Evolutionary conservation across 2,329 filamentous ascomycete genomes (phyloP).

Genomic region (Colletotrichum eremochloae): DNA sequence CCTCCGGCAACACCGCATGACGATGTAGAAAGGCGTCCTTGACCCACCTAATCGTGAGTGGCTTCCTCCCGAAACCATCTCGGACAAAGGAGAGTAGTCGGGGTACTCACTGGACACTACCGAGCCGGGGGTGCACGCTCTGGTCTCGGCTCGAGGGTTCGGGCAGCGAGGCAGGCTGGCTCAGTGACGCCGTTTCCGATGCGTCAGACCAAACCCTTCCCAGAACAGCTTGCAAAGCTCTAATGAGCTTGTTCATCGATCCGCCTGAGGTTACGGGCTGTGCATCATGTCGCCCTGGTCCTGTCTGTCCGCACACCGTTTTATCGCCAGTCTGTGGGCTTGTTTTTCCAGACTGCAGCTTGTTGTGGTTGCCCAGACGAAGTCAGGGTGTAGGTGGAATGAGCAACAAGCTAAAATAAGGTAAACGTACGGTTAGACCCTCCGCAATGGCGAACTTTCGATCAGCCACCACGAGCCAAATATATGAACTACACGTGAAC

Average conservation of each 20-base stretch:
- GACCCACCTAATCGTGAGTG: neutral
- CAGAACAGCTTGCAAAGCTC: neutral
- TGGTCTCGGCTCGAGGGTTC: neutral
- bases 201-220: neutral
- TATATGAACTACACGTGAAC: slow-evolving; percentile 1
- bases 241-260: neutral
- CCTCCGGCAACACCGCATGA: neutral
- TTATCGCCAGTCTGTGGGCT: slow-evolving; percentile 4
- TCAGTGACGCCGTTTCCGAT: slow-evolving; percentile 30
- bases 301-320: slow-evolving; percentile 6
- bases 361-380: slow-evolving; percentile 16
- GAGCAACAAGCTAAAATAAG: slow-evolving; percentile 9
- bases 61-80: neutral
- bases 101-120: slow-evolving; percentile 11
- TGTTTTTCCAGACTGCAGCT: neutral
- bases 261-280: neutral
- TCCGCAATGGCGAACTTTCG: slow-evolving; percentile 6
- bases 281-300: neutral
- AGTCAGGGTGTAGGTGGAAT: neutral
- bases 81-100: neutral
- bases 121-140: neutral
- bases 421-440: slow-evolving; percentile 17
- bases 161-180: neutral
- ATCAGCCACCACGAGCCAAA: slow-evolving; percentile 13
- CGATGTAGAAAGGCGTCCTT: neutral